Evolutionary conservation across 2,329 filamentous ascomycete genomes (phyloP).

Genomic region (Juglanconis juglandina): DNA sequence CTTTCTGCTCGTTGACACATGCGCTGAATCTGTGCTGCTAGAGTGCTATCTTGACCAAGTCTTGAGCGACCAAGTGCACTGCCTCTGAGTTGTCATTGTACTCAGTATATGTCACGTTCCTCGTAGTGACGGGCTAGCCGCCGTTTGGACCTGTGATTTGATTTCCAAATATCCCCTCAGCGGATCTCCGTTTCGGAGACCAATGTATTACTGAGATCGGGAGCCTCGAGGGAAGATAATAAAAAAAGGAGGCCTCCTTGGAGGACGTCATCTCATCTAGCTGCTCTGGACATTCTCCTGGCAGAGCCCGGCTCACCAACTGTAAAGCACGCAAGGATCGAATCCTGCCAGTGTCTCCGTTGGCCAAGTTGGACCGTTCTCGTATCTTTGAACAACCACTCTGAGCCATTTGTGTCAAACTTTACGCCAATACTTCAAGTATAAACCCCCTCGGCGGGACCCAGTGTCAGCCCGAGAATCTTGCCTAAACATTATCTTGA

Average conservation of each 20-base stretch:
- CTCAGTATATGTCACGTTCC: background rate
- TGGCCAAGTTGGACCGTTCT: constrained; percentile 2
- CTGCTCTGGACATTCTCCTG: background rate
- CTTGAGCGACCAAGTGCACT: background rate
- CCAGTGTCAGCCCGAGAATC: background rate
- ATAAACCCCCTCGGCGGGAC: constrained; percentile 7
- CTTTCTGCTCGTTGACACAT: background rate
- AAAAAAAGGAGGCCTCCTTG: background rate
- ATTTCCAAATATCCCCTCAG: background rate
- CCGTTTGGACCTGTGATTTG: background rate
- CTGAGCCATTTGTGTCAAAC: background rate
- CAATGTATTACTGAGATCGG: background rate
- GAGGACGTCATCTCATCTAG: background rate
- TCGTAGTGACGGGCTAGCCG: background rate
- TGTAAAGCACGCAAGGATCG: background rate
- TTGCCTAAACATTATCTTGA: background rate
- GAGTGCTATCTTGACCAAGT: background rate
- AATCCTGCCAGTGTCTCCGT: background rate
- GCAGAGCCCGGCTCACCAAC: background rate
- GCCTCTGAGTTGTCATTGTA: background rate
- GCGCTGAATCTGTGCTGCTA: background rate
- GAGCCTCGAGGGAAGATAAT: background rate
- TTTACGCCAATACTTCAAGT: background rate
- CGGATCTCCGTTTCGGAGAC: background rate
- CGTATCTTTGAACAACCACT: background rate